Evolutionary conservation across 2,329 filamentous ascomycete genomes (phyloP), one percentile per base, ranked within the genome.

Genomic region (Myriosclerotinia curreyana): DNA sequence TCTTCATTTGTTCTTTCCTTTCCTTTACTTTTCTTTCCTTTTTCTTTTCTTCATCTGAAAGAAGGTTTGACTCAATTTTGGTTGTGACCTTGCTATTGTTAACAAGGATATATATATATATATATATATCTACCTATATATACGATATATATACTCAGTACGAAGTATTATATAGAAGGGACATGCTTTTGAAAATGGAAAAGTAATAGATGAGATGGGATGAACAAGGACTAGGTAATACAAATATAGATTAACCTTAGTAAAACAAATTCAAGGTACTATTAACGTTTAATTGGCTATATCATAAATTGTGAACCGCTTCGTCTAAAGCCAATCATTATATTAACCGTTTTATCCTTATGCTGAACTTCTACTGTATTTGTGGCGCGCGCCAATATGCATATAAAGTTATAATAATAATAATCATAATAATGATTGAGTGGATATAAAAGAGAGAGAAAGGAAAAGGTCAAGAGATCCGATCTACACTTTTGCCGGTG

Each of bases 291-390:
- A 12, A 59, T 59, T 59, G 55, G 55, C 38, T n/a, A n/a, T n/a
- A n/a, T n/a, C n/a, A n/a, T n/a, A n/a, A n/a, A n/a, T 56, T 34
- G 22, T 44, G 38, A 56, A 56, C 25, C 54, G 54, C 52, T 42
- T 55, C 22, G 15, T 28, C 22, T 17, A 28, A 20, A 42, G 22
- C 22, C 52, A 55, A 54, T 54, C 22, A 42, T 7, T 15, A 28
- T 9, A 15, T 34, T 17, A 34, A 22, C 28, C 20, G 17, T 22
- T 15, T 55, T 9, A 46, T 46, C n/a, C n/a, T 8, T 22, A 4
- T 46, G 54, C 40, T 28, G n/a, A 38, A 54, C 14, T 15, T 49
- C 22, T 49, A 25, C n/a, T 54, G n/a, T n/a, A n/a, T n/a, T n/a
- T n/a, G 11, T n/a, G 22, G 42, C 17, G 54, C 40, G 54, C 54